A percentile compares a stretch with the other conserved stretches of the same genome.
Conservation (phyloP, 176 grass and related monocot species). For the Tuctoria greenei region DNA sequence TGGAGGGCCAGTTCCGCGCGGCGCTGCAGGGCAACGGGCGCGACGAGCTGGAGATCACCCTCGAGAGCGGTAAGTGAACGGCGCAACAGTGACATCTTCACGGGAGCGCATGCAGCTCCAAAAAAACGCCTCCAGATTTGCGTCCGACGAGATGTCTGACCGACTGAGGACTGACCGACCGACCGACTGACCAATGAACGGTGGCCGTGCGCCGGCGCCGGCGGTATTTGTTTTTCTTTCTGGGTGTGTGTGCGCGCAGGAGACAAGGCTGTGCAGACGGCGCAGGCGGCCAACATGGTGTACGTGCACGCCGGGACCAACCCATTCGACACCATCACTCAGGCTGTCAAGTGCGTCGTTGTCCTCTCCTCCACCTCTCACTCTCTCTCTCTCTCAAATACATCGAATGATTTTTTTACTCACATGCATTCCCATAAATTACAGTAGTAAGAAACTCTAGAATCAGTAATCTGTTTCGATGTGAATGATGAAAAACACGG, state of each 20-base stretch:
- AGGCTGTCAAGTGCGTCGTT: slow-evolving; percentile 47
- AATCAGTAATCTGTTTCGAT: neutral
- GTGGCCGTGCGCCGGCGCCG: slow-evolving; percentile 19
- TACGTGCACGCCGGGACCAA: slow-evolving; percentile 72
- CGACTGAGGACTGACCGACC: no score
- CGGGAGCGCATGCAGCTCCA: no score
- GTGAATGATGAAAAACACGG: neutral
- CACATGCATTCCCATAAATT: neutral
- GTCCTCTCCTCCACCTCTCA: neutral
- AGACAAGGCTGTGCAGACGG: slow-evolving; percentile 65
- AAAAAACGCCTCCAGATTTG: no score
- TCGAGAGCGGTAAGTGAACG: slow-evolving; percentile 66
- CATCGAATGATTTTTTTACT: no score
- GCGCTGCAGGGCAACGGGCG: slow-evolving; percentile 66
- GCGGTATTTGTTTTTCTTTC: neutral
- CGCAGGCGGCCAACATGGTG: slow-evolving; percentile 39
- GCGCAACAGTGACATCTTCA: neutral
- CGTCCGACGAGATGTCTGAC: no score
- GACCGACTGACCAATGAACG: no score
- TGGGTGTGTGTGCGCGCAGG: no score
- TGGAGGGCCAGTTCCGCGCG: slow-evolving; percentile 76
- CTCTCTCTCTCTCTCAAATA: neutral
- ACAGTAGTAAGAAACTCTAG: neutral
- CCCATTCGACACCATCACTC: slow-evolving; percentile 64
- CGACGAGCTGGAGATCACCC: slow-evolving; percentile 66